Percentiles rank a stretch among this genome's conserved stretches.
Evolutionary conservation across 768 basidiomycete genomes (phyloP).

Genomic region (Coprinellus micaceus): DNA sequence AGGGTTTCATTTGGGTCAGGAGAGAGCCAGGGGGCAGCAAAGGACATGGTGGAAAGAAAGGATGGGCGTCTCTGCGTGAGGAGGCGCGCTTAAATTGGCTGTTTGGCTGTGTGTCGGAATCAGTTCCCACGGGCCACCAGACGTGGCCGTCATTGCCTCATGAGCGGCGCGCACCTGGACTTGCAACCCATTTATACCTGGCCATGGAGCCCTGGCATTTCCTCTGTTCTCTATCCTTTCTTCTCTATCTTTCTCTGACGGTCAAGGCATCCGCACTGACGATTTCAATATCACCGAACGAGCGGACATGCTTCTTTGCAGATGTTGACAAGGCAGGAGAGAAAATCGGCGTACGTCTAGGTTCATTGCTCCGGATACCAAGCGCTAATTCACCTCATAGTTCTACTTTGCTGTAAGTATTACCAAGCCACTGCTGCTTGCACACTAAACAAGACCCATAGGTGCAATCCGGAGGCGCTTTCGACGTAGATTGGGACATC

Average conservation of each 20-base stretch:
- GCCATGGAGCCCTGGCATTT: slow-evolving; percentile 21
- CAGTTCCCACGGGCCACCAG: neutral
- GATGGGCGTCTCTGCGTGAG: neutral
- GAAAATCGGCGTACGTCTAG: slow-evolving; percentile 73
- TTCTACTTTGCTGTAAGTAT: slow-evolving; percentile 92
- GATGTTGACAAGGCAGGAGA: slow-evolving; percentile 94
- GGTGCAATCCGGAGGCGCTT: slow-evolving; percentile 97
- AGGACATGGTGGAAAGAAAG: neutral
- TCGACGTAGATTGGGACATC: slow-evolving; percentile 92
- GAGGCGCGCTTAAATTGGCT: neutral
- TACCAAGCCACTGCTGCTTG: neutral
- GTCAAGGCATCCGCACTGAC: slow-evolving; percentile 67
- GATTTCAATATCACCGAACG: slow-evolving; percentile 73
- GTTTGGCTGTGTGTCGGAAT: neutral
- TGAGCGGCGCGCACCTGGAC: neutral
- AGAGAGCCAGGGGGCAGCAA: neutral
- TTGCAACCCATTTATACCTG: slow-evolving; percentile 4
- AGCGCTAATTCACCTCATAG: slow-evolving; percentile 34
- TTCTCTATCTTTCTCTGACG: slow-evolving; percentile 32
- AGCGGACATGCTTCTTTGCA: slow-evolving; percentile 89
- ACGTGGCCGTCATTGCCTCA: slow-evolving; percentile 17
- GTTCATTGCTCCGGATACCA: neutral
- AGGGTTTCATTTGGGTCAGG: neutral
- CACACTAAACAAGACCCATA: slow-evolving; percentile 25
- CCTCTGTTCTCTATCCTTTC: slow-evolving; percentile 27